Percentiles rank a stretch among this genome's conserved stretches.
These are phyloP conservation scores for Wakefieldia striispora DNA, from an alignment of 768 basidiomycete genomes.

Conservation along the genomic window DNA sequence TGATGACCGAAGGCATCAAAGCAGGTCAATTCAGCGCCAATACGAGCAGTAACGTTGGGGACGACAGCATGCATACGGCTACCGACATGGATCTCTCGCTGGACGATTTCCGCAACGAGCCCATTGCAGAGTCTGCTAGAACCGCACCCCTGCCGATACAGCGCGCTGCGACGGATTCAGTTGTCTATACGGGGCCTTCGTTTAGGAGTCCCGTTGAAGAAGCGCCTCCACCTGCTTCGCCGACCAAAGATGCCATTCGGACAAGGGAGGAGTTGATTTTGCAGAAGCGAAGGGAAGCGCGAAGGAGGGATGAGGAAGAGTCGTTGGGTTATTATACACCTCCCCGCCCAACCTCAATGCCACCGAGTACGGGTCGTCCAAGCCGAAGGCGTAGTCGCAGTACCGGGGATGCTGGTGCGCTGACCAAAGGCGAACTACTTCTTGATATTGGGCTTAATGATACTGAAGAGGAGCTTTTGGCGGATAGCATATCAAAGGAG, in stretches of 20 bases:
- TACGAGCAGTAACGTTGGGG: slow-evolving; percentile 30
- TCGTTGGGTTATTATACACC: slow-evolving; percentile 35
- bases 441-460: slow-evolving; percentile 40
- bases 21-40: slow-evolving; percentile 35
- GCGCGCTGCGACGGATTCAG: slow-evolving; percentile 54
- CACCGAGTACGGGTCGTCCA: slow-evolving; percentile 42
- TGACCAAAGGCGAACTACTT: slow-evolving; percentile 33
- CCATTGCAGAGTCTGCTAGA: slow-evolving; percentile 6
- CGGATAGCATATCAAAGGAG: slow-evolving; percentile 72
- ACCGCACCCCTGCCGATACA: slow-evolving; percentile 35
- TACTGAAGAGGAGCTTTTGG: slow-evolving; percentile 52
- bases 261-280: slow-evolving; percentile 66
- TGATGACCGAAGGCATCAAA: slow-evolving; percentile 33
- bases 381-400: slow-evolving; percentile 72
- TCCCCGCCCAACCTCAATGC: slow-evolving; percentile 24
- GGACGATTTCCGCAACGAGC: slow-evolving; percentile 23
- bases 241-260: slow-evolving; percentile 66
- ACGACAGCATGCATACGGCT: slow-evolving; percentile 32
- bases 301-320: slow-evolving; percentile 51
- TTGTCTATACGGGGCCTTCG: slow-evolving; percentile 28
- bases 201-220: slow-evolving; percentile 33
- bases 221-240: slow-evolving; percentile 40
- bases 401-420: slow-evolving; percentile 66
- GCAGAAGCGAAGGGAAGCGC: slow-evolving; percentile 64
- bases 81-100: slow-evolving; percentile 31